Percentiles rank a stretch among this genome's conserved stretches.
These are phyloP conservation scores for Huntiella omanensis DNA, from an alignment of 2,329 filamentous ascomycete genomes.

Conservation along the genomic window DNA sequence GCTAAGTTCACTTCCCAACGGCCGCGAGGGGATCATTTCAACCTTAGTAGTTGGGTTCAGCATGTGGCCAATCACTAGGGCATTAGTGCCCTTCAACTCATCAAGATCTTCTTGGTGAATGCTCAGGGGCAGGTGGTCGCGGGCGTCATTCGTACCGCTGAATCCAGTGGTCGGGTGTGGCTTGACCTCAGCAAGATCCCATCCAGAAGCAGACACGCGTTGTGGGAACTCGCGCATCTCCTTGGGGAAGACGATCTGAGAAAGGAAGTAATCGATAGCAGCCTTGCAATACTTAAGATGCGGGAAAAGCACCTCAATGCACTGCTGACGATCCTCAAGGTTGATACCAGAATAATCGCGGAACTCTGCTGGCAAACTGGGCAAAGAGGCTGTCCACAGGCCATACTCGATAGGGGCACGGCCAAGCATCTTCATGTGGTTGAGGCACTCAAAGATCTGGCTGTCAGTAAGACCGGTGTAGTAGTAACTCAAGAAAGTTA, in stretches of 20 bases:
- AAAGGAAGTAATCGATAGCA: constrained; percentile 45
- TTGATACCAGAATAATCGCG: constrained; percentile 34
- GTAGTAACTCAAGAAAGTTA: constrained; percentile 39
- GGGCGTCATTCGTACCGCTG: constrained; percentile 49
- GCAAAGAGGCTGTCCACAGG: constrained; percentile 24
- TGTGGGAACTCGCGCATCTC: constrained; percentile 42
- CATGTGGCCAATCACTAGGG: constrained; percentile 41
- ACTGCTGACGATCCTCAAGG: constrained; percentile 32
- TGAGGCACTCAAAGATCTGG: constrained; percentile 29
- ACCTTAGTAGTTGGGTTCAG: constrained; percentile 33
- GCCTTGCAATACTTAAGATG: constrained; percentile 31
- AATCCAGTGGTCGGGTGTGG: constrained; percentile 42
- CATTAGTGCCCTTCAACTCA: constrained; percentile 44
- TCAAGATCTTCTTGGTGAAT: constrained; percentile 37
- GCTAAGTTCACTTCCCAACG: constrained; percentile 8
- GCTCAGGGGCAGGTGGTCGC: constrained; percentile 33
- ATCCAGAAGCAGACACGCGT: constrained; percentile 47
- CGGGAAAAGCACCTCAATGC: constrained; percentile 30
- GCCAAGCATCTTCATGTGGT: constrained; percentile 29
- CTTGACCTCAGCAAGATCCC: constrained; percentile 39
- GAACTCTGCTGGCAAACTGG: constrained; percentile 20
- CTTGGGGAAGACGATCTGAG: constrained; percentile 37
- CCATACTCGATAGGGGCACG: constrained; percentile 32
- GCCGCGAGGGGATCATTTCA: constrained; percentile 14
- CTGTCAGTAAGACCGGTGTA: constrained; percentile 33